Evolutionary conservation across 805 yeast species (phyloP), one percentile per base, ranked within the genome.

Genomic region (Kazachstania bromeliacearum): DNA sequence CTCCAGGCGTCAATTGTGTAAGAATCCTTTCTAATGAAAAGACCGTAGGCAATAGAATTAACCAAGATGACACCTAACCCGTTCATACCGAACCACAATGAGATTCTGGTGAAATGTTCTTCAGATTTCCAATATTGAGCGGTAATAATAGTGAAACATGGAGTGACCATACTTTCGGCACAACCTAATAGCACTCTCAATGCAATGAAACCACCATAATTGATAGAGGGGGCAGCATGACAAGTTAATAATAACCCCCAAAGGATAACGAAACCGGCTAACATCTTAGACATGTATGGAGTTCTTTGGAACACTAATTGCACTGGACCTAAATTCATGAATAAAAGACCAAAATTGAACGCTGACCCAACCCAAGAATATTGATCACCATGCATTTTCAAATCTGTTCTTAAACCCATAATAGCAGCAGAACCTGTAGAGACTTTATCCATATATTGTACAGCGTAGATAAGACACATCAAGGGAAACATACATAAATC

Each of bases 281-380:
- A 62, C 4, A 74, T 57, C 44, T 71, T 74, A 4, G 76, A 67
- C 43, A 79, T 64, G 28, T 49, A 42, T 3, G 79, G 80, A 35
- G 75, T 68, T 36, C 62, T 64, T 53, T 80, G 87, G 33, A 53
- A 52, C 14, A 52, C 38, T 16, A 50, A 33, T 35, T 50, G 53
- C 14, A 56, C 53, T 7, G 53, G 50, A 12, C 59, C 52, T 37
- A 70, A 57, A 45, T 74, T 78, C 48, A 75, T 77, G 6, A 60
- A 62, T 33, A 80, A 53, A 50, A 78, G 80, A 3, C 87, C 88
- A 27, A 80, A 52, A 48, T 76, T 76, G 45, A 77, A 77, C 7
- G 74, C 67, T 1, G 79, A 66, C 12, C 79, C 73, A n/a, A 69
- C 57, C 77, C 81, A 72, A 34, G 73, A 54, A 47, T 72, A 68